Evolutionary conservation across 164 flowering plant species (phyloP), one percentile per base, ranked within the genome.

Genomic region (Dillenia turbinata): DNA sequence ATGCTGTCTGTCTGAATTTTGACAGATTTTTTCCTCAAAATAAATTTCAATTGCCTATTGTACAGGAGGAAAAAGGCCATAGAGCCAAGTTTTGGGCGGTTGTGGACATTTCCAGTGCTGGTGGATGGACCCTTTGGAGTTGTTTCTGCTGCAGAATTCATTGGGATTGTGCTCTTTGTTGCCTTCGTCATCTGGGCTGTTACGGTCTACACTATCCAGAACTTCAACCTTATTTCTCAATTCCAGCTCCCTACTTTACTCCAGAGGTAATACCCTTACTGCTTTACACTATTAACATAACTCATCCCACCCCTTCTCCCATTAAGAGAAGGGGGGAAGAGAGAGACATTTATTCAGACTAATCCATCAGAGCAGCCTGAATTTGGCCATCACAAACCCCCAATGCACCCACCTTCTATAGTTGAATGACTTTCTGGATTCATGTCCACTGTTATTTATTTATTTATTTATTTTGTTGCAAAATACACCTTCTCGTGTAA

Each of bases 81-180:
- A 61, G 19, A 53, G 46, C 89, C 94, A 17, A 61, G 76, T 14
- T 77, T 83, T 55, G 40, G 40, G 40, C 81, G 92, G n/a, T 61
- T 93, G 56, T 87, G 96, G 98, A 93, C 98, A 10, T 85, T 93
- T 62, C 98, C 97, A 2, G 78, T 86, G 9, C 72, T 90, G 45
- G 86, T 90, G 46, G 85, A 87, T 69, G 97, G 96, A 50, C 96
- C 91, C 13, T 89, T 93, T 68, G 97, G 97, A 46, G 96, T 93
- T 62, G 92, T 93, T 59, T 79, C 94, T 13, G 96, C 91, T 14
- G 89, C 88, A 8, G 98, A 93, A 65, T 71, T 89, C 9, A 78
- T 93, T 57, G 97, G 95, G 48, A 87, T 90, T 57, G 11, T 80
- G 14, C 60, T 89, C 22, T 72, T 90, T 59, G 17, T 59, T 47